Base-by-base conservation (phyloP, 345 rosid genomes). In the Citrus unshiu region DNA sequence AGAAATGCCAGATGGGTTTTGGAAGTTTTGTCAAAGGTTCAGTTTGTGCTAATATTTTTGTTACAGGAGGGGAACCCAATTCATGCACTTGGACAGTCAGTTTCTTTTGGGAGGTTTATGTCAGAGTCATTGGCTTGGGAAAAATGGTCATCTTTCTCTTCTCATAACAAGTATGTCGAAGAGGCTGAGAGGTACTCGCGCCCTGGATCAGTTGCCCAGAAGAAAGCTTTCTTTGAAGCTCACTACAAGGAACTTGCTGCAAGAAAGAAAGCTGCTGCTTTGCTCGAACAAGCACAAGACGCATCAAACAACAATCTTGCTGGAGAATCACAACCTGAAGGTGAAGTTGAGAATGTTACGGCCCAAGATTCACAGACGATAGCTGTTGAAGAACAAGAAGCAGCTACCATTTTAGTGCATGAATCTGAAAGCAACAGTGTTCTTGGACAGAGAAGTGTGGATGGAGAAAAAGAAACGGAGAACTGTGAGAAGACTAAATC, bases 41-140 rank as follows among this genome's bases (percentile, higher is more conserved):
- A 4, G 4, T 54, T 14, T 4, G 19, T 54, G 58, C 7, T 51
- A 54, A 54, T 2, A 19, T 37, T 69, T 72, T 9, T 70, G 79
- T 88, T 86, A 70, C 95, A 91, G 95, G 94, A 18, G 94, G 94
- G 86, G 24, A 90, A 91, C 57, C 91, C 93, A 61, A 29, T 86
- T 70, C 87, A 86, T 76, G 93, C 81, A 49, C 82, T 92, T 13
- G 90, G 94, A 18, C 97, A 96, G 78, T 96, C 99, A 7, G 84
- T 96, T 72, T 93, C 98, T 9, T 96, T 96, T 10, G 99, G 99
- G 72, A 90, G 97, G 87, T 96, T 91, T 71, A 82, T 86, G 91
- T 84, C 97, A 24, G 99, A 96, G 75, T 87, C 93, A 66, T 86
- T 94, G 76, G 91, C 94, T 54, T 92, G 99, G 99, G 97, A 94